Conservation (phyloP, 371 early-diverging fungal genomes). For the Mortierella polycephala region DNA sequence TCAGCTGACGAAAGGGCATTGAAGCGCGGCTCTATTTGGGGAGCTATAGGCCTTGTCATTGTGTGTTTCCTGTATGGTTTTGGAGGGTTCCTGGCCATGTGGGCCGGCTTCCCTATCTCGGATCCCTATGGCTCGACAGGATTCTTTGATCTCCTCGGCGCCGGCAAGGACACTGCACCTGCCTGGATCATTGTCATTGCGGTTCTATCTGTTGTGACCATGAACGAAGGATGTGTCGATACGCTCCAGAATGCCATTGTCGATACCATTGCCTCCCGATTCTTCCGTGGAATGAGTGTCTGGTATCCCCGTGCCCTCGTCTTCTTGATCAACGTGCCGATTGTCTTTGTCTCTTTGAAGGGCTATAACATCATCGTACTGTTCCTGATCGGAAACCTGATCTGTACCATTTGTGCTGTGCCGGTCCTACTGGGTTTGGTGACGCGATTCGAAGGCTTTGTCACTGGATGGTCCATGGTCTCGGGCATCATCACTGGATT, state of each 20-base stretch:
- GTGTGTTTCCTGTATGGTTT: conserved; percentile 68
- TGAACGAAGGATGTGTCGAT: conserved; percentile 69
- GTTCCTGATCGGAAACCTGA: conserved; percentile 65
- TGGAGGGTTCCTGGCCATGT: conserved; percentile 64
- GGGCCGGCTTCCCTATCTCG: conserved; percentile 57
- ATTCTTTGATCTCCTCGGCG: conserved; percentile 62
- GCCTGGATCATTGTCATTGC: conserved; percentile 60
- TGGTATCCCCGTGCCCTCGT: conserved; percentile 59
- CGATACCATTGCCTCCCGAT: conserved; percentile 60
- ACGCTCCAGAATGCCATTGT: conserved; percentile 67
- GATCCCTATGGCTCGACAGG: conserved; percentile 47
- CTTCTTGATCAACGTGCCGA: conserved; percentile 65
- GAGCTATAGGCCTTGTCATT: conserved; percentile 52
- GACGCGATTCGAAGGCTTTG: conserved; percentile 46
- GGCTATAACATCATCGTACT: conserved; percentile 59
- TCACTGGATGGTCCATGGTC: conserved; percentile 54
- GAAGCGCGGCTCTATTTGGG: conserved; percentile 57
- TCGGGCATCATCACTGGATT: conserved; percentile 61
- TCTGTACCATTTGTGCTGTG: conserved; percentile 59
- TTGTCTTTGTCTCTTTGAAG: conserved; percentile 57
- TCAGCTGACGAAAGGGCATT: conserved; percentile 61
- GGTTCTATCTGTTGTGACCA: conserved; percentile 52
- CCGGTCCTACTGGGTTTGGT: conserved; percentile 66
- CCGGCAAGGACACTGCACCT: conserved; percentile 46
- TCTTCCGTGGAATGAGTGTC: conserved; percentile 57